phyloP scores from a whole-genome alignment of 2,329 filamentous ascomycete species.

The Penicillium sp. region DNA sequence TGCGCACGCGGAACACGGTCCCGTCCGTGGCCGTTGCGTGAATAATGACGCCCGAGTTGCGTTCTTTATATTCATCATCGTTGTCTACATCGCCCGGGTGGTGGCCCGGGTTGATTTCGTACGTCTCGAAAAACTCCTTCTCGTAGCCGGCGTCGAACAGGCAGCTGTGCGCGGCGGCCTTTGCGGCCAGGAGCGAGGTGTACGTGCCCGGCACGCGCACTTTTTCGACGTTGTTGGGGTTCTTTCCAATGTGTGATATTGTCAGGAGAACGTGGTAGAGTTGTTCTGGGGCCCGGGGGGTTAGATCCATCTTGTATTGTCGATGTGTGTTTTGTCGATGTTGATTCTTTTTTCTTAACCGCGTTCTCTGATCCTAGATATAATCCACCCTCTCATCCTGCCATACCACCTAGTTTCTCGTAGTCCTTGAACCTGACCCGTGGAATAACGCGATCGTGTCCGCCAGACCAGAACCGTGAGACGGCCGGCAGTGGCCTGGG shows the following conservation, averaged over 20 bases:
- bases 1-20: slow-evolving; percentile 32
- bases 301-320: background rate
- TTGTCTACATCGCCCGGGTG: slow-evolving; percentile 16
- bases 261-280: slow-evolving; percentile 35
- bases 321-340: too few species aligned
- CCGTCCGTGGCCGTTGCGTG: slow-evolving; percentile 30
- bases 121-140: slow-evolving; percentile 33
- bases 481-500: too few species aligned
- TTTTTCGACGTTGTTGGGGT: slow-evolving; percentile 32
- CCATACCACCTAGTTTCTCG: too few species aligned
- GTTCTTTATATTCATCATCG: background rate
- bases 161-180: slow-evolving; percentile 31
- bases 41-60: slow-evolving; percentile 26
- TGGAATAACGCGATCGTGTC: too few species aligned
- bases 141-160: slow-evolving; percentile 38
- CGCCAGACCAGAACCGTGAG: too few species aligned
- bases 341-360: too few species aligned
- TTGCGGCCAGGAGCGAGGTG: slow-evolving; percentile 29
- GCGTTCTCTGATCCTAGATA: too few species aligned
- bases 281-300: background rate
- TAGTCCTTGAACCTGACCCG: too few species aligned
- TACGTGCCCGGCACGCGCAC: slow-evolving; percentile 34
- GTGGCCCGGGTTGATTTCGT: slow-evolving; percentile 26
- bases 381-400: too few species aligned
- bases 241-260: slow-evolving; percentile 27